Conservation (phyloP, 2,329 filamentous ascomycete species). For the Colletotrichum tropicicola region DNA sequence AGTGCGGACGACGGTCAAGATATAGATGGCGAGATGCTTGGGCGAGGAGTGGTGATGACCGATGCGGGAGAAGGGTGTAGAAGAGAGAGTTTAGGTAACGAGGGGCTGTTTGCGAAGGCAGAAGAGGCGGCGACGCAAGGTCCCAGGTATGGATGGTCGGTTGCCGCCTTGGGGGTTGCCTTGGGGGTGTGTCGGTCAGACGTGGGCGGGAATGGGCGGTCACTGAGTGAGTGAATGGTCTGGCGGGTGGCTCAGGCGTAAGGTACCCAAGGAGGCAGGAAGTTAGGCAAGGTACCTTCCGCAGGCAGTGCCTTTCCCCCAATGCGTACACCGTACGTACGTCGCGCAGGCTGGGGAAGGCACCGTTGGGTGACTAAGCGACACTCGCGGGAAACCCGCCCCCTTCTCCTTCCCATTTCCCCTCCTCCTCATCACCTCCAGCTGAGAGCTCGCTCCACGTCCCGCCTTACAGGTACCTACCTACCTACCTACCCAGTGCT, state of each 20-base stretch:
- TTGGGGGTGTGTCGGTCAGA: conserved; percentile 29
- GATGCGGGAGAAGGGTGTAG: conserved; percentile 30
- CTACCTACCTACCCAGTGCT: no score
- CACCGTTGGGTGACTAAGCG: neutral
- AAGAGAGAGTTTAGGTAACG: conserved; percentile 28
- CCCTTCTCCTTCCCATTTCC: neutral
- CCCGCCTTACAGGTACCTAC: no score
- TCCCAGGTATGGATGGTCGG: conserved; percentile 15
- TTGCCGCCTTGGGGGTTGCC: conserved; percentile 30
- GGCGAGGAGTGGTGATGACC: conserved; percentile 23
- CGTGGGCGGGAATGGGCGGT: conserved; percentile 31
- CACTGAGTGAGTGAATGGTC: conserved; percentile 22
- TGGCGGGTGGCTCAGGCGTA: conserved; percentile 21
- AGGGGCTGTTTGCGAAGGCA: conserved; percentile 31
- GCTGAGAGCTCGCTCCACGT: no score
- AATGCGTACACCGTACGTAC: no score
- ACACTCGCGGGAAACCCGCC: neutral
- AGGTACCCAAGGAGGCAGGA: conserved; percentile 6
- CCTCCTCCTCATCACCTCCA: conserved; percentile 21
- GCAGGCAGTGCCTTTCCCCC: neutral
- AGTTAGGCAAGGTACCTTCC: neutral
- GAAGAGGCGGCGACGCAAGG: conserved; percentile 13
- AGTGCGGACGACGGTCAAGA: conserved; percentile 19
- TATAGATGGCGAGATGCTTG: conserved; percentile 27
- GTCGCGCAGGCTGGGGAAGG: no score